Percentiles rank a stretch among this genome's conserved stretches.
Conservation (phyloP, 2,329 filamentous ascomycete genomes). For the Aspergillus flavus region DNA sequence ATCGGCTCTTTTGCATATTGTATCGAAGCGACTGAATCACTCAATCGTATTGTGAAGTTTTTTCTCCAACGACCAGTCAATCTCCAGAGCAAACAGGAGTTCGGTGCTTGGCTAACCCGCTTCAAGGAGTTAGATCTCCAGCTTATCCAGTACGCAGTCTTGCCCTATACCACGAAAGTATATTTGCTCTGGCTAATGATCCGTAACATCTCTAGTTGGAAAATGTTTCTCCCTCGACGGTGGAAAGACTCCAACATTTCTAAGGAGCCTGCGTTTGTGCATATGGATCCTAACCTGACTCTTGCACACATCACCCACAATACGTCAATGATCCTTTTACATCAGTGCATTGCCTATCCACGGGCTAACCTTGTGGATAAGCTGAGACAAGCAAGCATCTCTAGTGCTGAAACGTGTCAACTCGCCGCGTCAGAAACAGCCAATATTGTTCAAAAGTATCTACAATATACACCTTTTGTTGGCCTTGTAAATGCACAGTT, state of each 20-base stretch:
- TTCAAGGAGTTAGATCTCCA: background rate
- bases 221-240: background rate
- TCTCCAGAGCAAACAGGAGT: slow-evolving; percentile 35
- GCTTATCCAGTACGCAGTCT: background rate
- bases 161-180: background rate
- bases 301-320: slow-evolving; percentile 55
- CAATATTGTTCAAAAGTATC: background rate
- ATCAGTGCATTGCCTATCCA: slow-evolving; percentile 51
- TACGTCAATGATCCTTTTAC: slow-evolving; percentile 52
- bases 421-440: background rate
- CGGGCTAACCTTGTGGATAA: slow-evolving; percentile 1
- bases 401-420: background rate
- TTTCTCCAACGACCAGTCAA: slow-evolving; percentile 51
- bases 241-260: background rate
- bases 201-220: background rate
- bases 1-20: slow-evolving; percentile 52
- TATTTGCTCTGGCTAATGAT: background rate
- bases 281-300: slow-evolving; percentile 54
- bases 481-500: background rate
- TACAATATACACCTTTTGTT: background rate
- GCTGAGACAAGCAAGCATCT: background rate
- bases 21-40: slow-evolving; percentile 51
- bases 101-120: slow-evolving; percentile 29
- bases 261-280: background rate
- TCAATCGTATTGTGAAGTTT: slow-evolving; percentile 49